phyloP scores from a whole-genome alignment of 495 filamentous ascomycete genomes.

The Aspergillus bertholletiae region DNA sequence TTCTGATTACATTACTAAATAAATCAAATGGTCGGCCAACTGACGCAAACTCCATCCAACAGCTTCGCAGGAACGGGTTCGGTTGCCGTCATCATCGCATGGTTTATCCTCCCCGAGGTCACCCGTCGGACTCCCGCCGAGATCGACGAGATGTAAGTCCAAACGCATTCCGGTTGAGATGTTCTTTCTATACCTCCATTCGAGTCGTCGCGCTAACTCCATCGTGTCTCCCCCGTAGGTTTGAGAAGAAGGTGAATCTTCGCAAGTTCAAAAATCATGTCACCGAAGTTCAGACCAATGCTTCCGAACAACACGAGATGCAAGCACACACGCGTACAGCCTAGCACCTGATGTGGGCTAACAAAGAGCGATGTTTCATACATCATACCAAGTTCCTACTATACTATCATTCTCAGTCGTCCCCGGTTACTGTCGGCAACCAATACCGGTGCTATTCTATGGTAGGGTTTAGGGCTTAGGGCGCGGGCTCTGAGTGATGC shows the following conservation, averaged over 20 bases:
- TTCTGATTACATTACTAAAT: neutral
- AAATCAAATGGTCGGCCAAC: neutral
- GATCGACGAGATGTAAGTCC: constrained; percentile 33
- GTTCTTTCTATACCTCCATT: neutral
- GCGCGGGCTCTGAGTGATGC: too few relatives aligned
- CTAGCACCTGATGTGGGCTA: too few relatives aligned
- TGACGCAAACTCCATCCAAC: neutral
- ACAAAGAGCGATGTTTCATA: too few relatives aligned
- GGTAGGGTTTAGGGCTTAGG: too few relatives aligned
- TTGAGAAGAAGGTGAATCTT: constrained; percentile 29
- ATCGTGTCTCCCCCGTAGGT: constrained; percentile 12
- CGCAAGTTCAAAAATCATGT: constrained; percentile 32
- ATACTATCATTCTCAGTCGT: too few relatives aligned
- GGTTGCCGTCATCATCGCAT: constrained; percentile 29
- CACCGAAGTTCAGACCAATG: constrained; percentile 25
- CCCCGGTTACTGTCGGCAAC: too few relatives aligned
- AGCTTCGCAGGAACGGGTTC: constrained; percentile 34
- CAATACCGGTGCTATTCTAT: too few relatives aligned
- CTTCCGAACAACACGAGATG: neutral
- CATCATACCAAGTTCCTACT: too few relatives aligned
- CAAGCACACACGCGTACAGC: neutral
- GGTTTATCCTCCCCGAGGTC: constrained; percentile 37
- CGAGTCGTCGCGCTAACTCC: neutral
- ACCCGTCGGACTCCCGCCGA: constrained; percentile 33
- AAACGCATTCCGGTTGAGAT: neutral